Base-by-base conservation (phyloP, 1,284 basidiomycete species). In the Sporisorium exsertum region DNA sequence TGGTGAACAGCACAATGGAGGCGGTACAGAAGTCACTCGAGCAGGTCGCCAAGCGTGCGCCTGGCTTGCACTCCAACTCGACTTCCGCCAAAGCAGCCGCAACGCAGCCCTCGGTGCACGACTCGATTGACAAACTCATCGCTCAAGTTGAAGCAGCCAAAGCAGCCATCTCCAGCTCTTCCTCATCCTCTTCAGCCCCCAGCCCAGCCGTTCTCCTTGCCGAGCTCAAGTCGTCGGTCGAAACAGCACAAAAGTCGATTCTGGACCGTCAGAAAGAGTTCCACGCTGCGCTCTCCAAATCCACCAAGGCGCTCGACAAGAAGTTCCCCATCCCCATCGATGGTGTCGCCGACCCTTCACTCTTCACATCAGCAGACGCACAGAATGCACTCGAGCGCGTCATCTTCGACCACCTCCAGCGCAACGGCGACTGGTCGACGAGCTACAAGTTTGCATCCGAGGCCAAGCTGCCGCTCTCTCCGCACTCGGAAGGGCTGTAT, bases 11-110 rank as follows among this genome's bases (percentile, higher is more conserved):
- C 40, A 58, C 54, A 8, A 83, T 83, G 82, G 82, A 83, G n/a
- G 72, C 69, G n/a, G 58, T 83, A 15, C 79, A 80, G 52, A 81
- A 81, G 61, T 71, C 77, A 46, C 71, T 83, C 49, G 79, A 79
- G 27, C 70, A 70, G 40, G 55, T 81, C 29, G 57, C 58, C 10
- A 74, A 78, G 51, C 72, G 71, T 1, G 72, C 76, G 18, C 79
- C 79, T 9, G 65, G 71, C 2, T 61, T 79, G 22, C 67, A 74
- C 37, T 58, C 66, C 40, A 62, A 53, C 22, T 80, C 78, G 22
- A 50, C 69, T 7, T 67, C 65, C 2, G 32, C 76, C 27, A 64
- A 68, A 59, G 67, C 70, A 22, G 62, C 66, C 7, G 51, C 56
- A 0, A 47, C 58, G 33, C 64, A 58, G 2, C 70, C 65, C 1